Base-by-base conservation (phyloP, 2,329 filamentous ascomycete genomes). In the Aaosphaeria arxii region DNA sequence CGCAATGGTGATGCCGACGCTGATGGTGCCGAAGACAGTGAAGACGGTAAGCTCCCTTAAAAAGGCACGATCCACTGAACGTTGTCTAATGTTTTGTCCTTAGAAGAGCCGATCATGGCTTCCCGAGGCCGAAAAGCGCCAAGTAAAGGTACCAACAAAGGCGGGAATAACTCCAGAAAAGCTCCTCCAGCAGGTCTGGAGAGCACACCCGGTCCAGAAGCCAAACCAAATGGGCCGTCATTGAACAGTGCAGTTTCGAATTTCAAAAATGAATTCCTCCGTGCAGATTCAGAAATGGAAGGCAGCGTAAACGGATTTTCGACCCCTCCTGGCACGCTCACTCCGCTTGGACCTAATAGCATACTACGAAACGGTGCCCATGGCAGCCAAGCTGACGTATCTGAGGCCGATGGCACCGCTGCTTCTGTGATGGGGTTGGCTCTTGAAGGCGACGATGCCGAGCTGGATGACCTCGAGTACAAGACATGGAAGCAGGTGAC, bases 401-500 rank as follows among this genome's bases (percentile, higher is more conserved):
- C 95, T 82, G 94, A 99, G 49, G 83, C 94, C 32, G 94, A 97
- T 64, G 87, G 82, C 0, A 71, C 77, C 33, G 74, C 71, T n/a
- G 82, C 86, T 5, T 86, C 85, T 2, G 75, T 89, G 36, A 86
- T 83, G 55, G 85, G 83, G 24, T 78, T 88, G 66, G 77, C 80
- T 0, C 65, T 88, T 17, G 82, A 86, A 44, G 81, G 83, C 1
- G 88, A 95, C 58, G 89, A 95, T 57, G 80, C 82, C 9, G 90
- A 90, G 57, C 84, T 95, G 58, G 91, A 97, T 59, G 91, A 97
- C 49, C 74, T 81, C 2, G 92, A 96, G 65, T 96, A 94, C 74
- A 95, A 95, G 68, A 88, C 94, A 33, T 99, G 95, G 94, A 99
- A 97, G 74, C 92, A 97, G 71, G 90, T 96, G 38, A 99, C 94